Evolutionary conservation across 768 basidiomycete species (phyloP).

Genomic region (Phallus indusiatus): DNA sequence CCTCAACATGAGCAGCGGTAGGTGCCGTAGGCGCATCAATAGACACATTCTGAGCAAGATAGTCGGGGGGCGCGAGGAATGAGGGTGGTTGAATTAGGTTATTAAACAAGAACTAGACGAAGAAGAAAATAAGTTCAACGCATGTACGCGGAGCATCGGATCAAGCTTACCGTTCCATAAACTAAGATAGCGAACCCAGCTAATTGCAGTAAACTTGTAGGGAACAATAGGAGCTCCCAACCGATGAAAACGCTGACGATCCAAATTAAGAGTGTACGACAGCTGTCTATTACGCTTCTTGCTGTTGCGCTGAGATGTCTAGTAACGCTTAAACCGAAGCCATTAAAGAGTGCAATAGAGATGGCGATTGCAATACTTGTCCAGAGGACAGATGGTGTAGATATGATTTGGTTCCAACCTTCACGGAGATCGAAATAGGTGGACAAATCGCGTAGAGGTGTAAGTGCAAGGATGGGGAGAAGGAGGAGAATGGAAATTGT

Average conservation of each 20-base stretch:
- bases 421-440: constrained; percentile 82
- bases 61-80: constrained; percentile 39
- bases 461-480: constrained; percentile 71
- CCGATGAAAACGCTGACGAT: constrained; percentile 79
- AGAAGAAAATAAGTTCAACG: constrained; percentile 1
- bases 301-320: constrained; percentile 88
- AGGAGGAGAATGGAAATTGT: constrained; percentile 65
- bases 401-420: constrained; percentile 83
- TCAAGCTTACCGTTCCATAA: constrained; percentile 70
- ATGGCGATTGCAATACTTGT: constrained; percentile 62
- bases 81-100: constrained; percentile 63
- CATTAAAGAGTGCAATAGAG: constrained; percentile 74
- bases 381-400: constrained; percentile 61
- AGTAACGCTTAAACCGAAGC: constrained; percentile 85
- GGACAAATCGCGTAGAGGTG: constrained; percentile 50
- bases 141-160: constrained; percentile 10
- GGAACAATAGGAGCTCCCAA: constrained; percentile 82
- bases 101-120: constrained; percentile 76
- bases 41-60: too few relatives aligned
- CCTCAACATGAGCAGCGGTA: too few relatives aligned
- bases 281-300: constrained; percentile 86
- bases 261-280: constrained; percentile 95
- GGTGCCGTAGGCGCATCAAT: too few relatives aligned
- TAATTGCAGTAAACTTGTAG: constrained; percentile 75
- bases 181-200: constrained; percentile 82